Base-by-base conservation (phyloP, 1,284 basidiomycete genomes). In the Phellinidium pouzarii region DNA sequence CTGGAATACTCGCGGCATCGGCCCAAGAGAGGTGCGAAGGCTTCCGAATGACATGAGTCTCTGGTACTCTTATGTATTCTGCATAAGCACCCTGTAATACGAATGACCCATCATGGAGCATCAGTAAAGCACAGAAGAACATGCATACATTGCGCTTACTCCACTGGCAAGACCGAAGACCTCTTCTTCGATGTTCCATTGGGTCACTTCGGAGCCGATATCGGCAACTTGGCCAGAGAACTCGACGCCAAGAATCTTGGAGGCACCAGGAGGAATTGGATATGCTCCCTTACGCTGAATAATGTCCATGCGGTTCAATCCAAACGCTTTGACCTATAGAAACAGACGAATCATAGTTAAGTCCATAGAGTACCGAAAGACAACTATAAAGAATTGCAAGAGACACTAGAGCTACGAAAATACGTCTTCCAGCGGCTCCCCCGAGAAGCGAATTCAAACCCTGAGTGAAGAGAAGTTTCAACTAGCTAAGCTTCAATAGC, bases 231-330 rank as follows among this genome's bases (percentile, higher is more conserved):
- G 68, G 2, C 93, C 92, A 17, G 90, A 82, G 67, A 96, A 97
- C 68, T 97, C 94, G 51, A 97, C 91, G 6, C 95, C 94, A 23
- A 97, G 76, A 64, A 95, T 86, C 6, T 75, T 68, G 14, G 86
- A 84, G 12, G 84, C 79, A 47, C 87, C 89, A 12, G 86, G 78
- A 7, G 94, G 94, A 2, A 82, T 66, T 1, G 91, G 85, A 65
- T 94, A 94, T 41, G 70, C 67, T 5, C 91, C 91, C 63, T 87
- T 77, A 7, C 85, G 77, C 68, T 94, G 93, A 37, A 67, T 57
- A 44, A 93, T 76, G 65, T 95, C 93, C 91, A 93, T 87, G 22
- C 92, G 77, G 69, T 95, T 95, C 54, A 94, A 66, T 12, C 91
- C 91, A 65, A 94, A 94, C 0, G 83, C 83, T 63, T 80, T 82